phyloP scores from a whole-genome alignment of 495 filamentous ascomycete species.

The Thermothielavioides terrestris region DNA sequence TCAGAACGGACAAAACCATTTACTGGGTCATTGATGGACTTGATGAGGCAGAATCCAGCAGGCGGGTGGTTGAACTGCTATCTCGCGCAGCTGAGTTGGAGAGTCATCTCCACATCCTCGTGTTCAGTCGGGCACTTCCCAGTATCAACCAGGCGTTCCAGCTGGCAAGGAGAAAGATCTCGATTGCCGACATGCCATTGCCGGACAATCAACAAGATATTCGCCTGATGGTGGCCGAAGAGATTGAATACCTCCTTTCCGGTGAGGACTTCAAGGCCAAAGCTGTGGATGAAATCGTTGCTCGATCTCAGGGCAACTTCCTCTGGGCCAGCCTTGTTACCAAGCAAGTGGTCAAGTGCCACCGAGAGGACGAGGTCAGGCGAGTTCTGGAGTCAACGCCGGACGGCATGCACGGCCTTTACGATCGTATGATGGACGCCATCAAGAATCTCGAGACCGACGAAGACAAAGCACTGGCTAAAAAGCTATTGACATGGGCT shows the following conservation, averaged over 20 bases:
- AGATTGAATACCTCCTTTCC: slow-evolving; percentile 7
- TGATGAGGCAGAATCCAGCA: slow-evolving; percentile 21
- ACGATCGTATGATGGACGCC: slow-evolving; percentile 5
- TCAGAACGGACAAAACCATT: not conserved
- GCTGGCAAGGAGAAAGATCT: not conserved
- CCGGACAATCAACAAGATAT: slow-evolving; percentile 22
- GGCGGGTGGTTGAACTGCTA: slow-evolving; percentile 15
- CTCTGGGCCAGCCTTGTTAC: slow-evolving; percentile 18
- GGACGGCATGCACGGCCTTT: slow-evolving; percentile 3
- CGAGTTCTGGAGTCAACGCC: slow-evolving; percentile 1
- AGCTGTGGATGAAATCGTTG: slow-evolving; percentile 8
- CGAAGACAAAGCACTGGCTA: slow-evolving; percentile 1
- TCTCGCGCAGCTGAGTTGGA: not conserved
- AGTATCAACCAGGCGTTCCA: slow-evolving; percentile 1
- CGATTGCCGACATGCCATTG: slow-evolving; percentile 1
- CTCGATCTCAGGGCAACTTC: slow-evolving; percentile 19
- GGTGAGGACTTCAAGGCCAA: slow-evolving; percentile 13
- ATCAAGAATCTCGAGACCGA: not conserved
- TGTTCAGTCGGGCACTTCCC: slow-evolving; percentile 2
- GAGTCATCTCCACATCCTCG: not conserved
- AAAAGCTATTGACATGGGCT: slow-evolving; percentile 2
- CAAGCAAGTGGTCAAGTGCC: not conserved
- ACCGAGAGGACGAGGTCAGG: not conserved
- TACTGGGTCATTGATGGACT: slow-evolving; percentile 26
- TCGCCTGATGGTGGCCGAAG: slow-evolving; percentile 9